Percentiles rank a stretch among this genome's conserved stretches.
Evolutionary conservation across 495 filamentous ascomycete species (phyloP).

Genomic region (Tuber borchii): DNA sequence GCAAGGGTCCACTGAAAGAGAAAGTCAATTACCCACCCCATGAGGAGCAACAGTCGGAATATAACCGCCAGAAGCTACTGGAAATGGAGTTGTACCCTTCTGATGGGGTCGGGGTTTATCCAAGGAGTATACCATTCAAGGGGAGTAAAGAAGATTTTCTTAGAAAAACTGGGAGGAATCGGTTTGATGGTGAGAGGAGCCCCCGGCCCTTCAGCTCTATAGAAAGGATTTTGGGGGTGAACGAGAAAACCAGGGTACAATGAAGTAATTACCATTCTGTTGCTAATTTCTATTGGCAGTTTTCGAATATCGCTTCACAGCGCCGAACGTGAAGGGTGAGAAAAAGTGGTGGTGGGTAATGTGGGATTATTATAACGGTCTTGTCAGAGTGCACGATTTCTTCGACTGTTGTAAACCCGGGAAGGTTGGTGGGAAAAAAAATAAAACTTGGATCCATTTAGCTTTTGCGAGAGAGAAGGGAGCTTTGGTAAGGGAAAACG

Average conservation of each 20-base stretch:
- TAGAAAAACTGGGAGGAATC: slow-evolving; percentile 74
- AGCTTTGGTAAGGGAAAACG: neutral
- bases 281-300: slow-evolving; percentile 51
- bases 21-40: slow-evolving; percentile 36
- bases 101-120: slow-evolving; percentile 61
- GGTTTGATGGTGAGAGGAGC: slow-evolving; percentile 67
- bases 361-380: slow-evolving; percentile 97
- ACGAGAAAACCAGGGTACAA: neutral
- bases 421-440: slow-evolving; percentile 55
- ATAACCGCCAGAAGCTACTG: slow-evolving; percentile 45
- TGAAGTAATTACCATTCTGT: slow-evolving; percentile 12
- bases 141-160: slow-evolving; percentile 86
- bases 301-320: slow-evolving; percentile 77
- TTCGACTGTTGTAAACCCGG: slow-evolving; percentile 83
- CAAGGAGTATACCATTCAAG: slow-evolving; percentile 80
- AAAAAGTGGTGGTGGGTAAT: slow-evolving; percentile 67
- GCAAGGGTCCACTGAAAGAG: slow-evolving; percentile 36
- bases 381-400: slow-evolving; percentile 87
- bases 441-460: neutral
- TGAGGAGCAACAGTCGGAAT: slow-evolving; percentile 25
- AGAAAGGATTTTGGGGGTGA: neutral
- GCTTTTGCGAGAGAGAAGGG: neutral
- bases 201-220: neutral
- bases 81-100: slow-evolving; percentile 60
- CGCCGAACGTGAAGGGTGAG: slow-evolving; percentile 55